Evolutionary conservation across 1,139 yeast species (phyloP), one percentile per base, ranked within the genome.

Genomic region (Lodderomyces beijingensis): DNA sequence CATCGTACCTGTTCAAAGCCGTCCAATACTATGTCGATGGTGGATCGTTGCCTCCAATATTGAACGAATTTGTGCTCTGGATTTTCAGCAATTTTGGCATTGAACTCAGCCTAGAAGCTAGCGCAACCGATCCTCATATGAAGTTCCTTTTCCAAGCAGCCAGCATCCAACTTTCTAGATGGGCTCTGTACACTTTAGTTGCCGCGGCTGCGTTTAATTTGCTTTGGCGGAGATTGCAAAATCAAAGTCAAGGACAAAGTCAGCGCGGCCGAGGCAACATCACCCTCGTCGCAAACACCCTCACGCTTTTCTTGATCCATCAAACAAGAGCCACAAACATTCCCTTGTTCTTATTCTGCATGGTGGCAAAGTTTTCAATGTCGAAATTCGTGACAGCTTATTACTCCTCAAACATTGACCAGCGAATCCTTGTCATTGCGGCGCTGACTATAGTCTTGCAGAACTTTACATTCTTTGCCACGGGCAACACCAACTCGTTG

Each of bases 401-500:
- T n/a, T 36, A 38, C 15, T 19, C 32, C 36, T 27, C 23, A 3
- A 25, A 25, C 5, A 34, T 55, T 9, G 59, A 59, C 37, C 46
- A 48, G 14, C 37, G 51, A 10, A 45, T 63, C 3, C 20, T 60
- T 11, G 27, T 50, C 8, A 35, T 55, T 1, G 36, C 63, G 0
- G 23, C 51, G 3, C 46, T 59, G 33, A 47, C 47, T 2, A 33
- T 67, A 12, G 49, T 65, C 33, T 47, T 86, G 30, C 94, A 88
- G 51, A 80, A 86, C 45, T 63, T 87, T 30, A 64, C 91, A 0
- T 91, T 89, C 51, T 91, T 86, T 59, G 85, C 87, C 9, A 71
- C 83, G 58, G 97, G 97, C 0, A 87, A 86, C 36, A 88, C 97
- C 1, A 91, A 91, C 50, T 88, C 95, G 31, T 70, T 91, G 45